Evolutionary conservation across 768 basidiomycete genomes (phyloP), one percentile per base, ranked within the genome.

Genomic region (Mrakia blollopis): DNA sequence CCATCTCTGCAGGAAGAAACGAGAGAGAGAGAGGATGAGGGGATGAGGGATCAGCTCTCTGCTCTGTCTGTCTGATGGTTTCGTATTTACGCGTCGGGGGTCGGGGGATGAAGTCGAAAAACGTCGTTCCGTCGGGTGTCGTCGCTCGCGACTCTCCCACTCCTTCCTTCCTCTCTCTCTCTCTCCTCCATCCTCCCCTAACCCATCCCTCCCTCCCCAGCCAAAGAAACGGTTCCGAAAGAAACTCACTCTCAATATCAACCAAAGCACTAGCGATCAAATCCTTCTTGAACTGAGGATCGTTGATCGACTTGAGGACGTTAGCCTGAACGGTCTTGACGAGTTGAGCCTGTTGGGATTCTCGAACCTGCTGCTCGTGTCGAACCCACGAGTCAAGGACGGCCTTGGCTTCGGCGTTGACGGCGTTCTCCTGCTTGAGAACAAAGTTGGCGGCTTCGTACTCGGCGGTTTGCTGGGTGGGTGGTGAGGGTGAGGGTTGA

Each of bases 351-450:
- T 99, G 97, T 86, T 99, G 94, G 82, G 88, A 91, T 87, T 99
- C 95, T 87, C 97, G 94, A 83, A 89, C 87, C 83, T 95, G 93
- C 83, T 97, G 95, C 87, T 98, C 96, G 85, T 90, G 94, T 83
- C 97, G 92, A 76, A 94, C 96, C 95, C 95, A 97, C 84, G 92
- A 92, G 87, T 98, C 97, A 75, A 99, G 89, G 57, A 98, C 95
- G 41, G 90, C 81, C 86, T 98, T 98, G 82, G 98, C 86, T 86
- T 99, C 97, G 62, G 91, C 79, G 41, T 94, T 89, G 82, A 98
- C 86, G 61, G 89, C 89, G 77, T 91, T 89, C 85, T 93, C 91
- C 87, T 99, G 97, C 81, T 89, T 88, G 83, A 93, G 92, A 65
- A 91, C 89, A 81, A 98, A 99, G 76, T 91, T 90, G 81, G 92